Evolutionary conservation across 768 basidiomycete genomes (phyloP).

Genomic region (Lentinula sp.): DNA sequence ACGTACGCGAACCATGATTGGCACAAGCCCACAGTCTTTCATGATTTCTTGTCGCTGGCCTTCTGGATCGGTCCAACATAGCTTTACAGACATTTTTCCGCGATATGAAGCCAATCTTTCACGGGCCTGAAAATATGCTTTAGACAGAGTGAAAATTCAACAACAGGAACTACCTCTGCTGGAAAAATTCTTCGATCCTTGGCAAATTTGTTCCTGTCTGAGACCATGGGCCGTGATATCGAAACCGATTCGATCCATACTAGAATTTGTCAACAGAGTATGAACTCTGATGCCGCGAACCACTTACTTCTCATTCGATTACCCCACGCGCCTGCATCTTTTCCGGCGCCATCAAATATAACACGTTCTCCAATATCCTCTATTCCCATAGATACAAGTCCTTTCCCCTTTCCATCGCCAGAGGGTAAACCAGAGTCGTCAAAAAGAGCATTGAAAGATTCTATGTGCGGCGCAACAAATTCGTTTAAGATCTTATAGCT

Average conservation of each 20-base stretch:
- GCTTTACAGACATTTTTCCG: constrained; percentile 79
- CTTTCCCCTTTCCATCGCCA: constrained; percentile 72
- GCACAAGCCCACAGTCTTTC: constrained; percentile 88
- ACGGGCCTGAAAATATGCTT: constrained; percentile 56
- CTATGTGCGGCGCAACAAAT: constrained; percentile 89
- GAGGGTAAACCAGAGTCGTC: constrained; percentile 81
- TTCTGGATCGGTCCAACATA: constrained; percentile 77
- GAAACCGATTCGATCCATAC: constrained; percentile 89
- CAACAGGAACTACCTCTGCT: constrained; percentile 56
- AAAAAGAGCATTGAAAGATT: constrained; percentile 95
- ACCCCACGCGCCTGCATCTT: constrained; percentile 58
- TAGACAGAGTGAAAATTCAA: neutral
- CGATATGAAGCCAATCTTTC: constrained; percentile 92
- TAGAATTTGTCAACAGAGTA: constrained; percentile 25
- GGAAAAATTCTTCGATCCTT: constrained; percentile 81
- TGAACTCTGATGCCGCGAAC: neutral
- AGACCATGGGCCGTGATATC: constrained; percentile 79
- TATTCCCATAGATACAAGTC: constrained; percentile 71
- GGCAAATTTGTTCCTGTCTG: constrained; percentile 73
- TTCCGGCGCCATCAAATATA: constrained; percentile 78
- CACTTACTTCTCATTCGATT: constrained; percentile 80
- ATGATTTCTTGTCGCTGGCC: constrained; percentile 63
- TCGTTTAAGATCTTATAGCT: constrained; percentile 83
- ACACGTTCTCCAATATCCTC: constrained; percentile 87
- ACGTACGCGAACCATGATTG: constrained; percentile 95